These are phyloP conservation scores for Spergularia bocconei DNA, from an alignment of 148 eudicot species.

Conservation along the genomic window DNA sequence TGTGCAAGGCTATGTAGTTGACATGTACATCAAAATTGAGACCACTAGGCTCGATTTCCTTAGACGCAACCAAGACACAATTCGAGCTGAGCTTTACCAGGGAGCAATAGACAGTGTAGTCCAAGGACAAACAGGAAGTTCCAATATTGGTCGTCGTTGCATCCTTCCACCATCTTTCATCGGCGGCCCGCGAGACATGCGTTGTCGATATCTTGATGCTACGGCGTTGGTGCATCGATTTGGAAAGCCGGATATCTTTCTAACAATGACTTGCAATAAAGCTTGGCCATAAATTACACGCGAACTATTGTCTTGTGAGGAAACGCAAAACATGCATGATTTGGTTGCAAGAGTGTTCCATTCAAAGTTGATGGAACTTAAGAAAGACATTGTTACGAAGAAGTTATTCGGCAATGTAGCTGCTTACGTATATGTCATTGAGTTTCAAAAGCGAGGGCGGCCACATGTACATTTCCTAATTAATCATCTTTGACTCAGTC, in stretches of 20 bases:
- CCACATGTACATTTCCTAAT: slow-evolving; percentile 2
- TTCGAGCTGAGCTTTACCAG: too few species aligned
- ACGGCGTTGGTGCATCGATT: background rate
- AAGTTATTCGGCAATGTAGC: background rate
- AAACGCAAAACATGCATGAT: background rate
- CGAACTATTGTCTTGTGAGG: background rate
- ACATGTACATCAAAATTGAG: too few species aligned
- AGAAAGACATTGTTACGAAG: background rate
- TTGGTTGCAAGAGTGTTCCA: background rate
- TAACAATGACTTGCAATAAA: background rate
- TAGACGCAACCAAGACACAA: too few species aligned
- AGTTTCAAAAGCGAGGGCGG: background rate
- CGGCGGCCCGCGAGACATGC: background rate
- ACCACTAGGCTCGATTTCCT: too few species aligned
- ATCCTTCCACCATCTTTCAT: background rate
- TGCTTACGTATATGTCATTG: background rate
- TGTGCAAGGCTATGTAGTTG: too few species aligned
- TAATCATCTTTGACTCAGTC: background rate
- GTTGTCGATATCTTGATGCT: background rate
- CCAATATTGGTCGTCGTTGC: too few species aligned
- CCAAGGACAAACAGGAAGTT: too few species aligned
- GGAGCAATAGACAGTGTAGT: too few species aligned
- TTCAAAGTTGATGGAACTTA: background rate
- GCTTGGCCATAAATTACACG: background rate
- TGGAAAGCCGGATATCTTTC: background rate